A percentile compares a stretch with the other conserved stretches of the same genome.
These are phyloP conservation scores for Penicillium decumbens DNA, from an alignment of 2,329 filamentous ascomycete genomes.

Conservation along the genomic window DNA sequence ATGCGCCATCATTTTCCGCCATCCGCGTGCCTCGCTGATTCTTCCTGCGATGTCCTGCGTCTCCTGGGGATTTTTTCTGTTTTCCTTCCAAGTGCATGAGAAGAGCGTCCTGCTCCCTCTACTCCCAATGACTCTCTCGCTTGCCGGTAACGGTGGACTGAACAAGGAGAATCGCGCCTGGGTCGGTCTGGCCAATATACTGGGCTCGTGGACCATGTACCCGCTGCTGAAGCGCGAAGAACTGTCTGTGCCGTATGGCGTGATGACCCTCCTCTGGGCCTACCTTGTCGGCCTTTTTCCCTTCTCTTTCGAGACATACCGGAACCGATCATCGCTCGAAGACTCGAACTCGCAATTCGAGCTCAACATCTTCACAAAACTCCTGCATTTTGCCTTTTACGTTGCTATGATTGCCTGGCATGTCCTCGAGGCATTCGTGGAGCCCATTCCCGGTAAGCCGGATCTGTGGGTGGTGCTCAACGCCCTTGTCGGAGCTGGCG, in stretches of 20 bases:
- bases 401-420: slow-evolving; percentile 77
- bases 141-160: slow-evolving; percentile 73
- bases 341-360: slow-evolving; percentile 42
- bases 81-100: slow-evolving; percentile 97
- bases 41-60: slow-evolving; percentile 76
- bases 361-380: slow-evolving; percentile 55
- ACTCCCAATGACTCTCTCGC: slow-evolving; percentile 84
- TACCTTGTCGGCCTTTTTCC: slow-evolving; percentile 86
- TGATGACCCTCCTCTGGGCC: slow-evolving; percentile 82
- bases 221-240: slow-evolving; percentile 83
- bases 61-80: slow-evolving; percentile 96
- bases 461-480: slow-evolving; percentile 94
- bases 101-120: slow-evolving; percentile 92
- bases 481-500: slow-evolving; percentile 76
- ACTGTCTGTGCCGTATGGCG: slow-evolving; percentile 74
- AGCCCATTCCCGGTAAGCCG: slow-evolving; percentile 70
- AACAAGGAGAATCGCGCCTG: slow-evolving; percentile 73
- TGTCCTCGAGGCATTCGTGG: slow-evolving; percentile 62
- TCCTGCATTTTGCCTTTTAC: slow-evolving; percentile 75
- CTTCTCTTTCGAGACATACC: slow-evolving; percentile 65
- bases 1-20: slow-evolving; percentile 72
- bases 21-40: slow-evolving; percentile 70
- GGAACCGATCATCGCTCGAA: slow-evolving; percentile 41
- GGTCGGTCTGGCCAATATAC: slow-evolving; percentile 92
- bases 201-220: slow-evolving; percentile 90